phyloP scores from a whole-genome alignment of 2,329 filamentous ascomycete species.

The Macrophomina tecta region DNA sequence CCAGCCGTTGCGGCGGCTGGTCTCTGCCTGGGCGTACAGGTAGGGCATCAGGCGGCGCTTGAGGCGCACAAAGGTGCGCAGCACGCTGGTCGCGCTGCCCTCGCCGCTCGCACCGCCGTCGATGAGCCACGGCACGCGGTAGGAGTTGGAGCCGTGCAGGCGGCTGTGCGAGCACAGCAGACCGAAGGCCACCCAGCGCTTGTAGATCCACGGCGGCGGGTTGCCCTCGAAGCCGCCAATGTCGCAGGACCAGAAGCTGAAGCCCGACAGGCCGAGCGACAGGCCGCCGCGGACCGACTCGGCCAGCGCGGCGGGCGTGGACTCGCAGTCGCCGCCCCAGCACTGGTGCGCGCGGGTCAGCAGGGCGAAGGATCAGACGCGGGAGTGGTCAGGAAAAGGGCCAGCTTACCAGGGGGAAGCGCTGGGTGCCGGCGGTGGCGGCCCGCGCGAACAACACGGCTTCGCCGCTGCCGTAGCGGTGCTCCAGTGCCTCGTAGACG shows the following conservation, averaged over 20 bases:
- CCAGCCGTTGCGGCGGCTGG: conserved; percentile 60
- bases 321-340: conserved; percentile 79
- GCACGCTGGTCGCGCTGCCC: conserved; percentile 58
- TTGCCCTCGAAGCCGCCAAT: conserved; percentile 75
- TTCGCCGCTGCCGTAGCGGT: conserved; percentile 56
- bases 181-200: conserved; percentile 79
- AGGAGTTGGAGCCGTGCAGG: conserved; percentile 72
- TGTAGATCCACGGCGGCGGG: conserved; percentile 73
- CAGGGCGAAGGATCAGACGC: background rate
- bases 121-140: conserved; percentile 77
- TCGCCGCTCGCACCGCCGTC: conserved; percentile 64
- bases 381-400: background rate
- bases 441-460: conserved; percentile 72
- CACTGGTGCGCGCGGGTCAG: conserved; percentile 44
- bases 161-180: conserved; percentile 73
- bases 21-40: conserved; percentile 59
- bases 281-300: conserved; percentile 72
- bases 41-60: conserved; percentile 66
- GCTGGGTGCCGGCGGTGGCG: conserved; percentile 71
- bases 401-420: conserved; percentile 62
- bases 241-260: conserved; percentile 72
- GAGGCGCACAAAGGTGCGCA: conserved; percentile 59
- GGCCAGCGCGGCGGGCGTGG: conserved; percentile 74
- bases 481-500: conserved; percentile 70
- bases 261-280: conserved; percentile 67